Conservation (phyloP, 2,329 filamentous ascomycete species). For the Bipolaris sorokiniana region DNA sequence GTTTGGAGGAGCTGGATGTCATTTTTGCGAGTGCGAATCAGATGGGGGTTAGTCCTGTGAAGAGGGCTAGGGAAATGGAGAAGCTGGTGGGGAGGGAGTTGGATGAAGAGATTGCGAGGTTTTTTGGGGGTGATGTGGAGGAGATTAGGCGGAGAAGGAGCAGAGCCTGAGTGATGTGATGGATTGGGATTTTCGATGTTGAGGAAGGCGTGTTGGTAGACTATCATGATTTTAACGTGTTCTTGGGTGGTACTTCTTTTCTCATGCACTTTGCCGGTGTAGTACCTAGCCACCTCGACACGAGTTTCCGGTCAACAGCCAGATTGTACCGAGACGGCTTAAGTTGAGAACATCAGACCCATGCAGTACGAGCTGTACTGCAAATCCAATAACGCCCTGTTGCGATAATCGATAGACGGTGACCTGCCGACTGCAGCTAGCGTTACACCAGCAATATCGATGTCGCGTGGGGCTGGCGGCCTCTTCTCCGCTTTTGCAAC, state of each 20-base stretch:
- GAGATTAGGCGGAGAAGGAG: conserved; percentile 15
- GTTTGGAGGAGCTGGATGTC: conserved; percentile 57
- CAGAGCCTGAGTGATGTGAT: neutral
- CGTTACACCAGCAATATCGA: neutral
- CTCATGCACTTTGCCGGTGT: neutral
- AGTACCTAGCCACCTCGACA: neutral
- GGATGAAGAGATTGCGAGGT: conserved; percentile 15
- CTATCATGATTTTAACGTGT: neutral
- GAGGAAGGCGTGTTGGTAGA: neutral
- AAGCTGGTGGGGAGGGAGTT: conserved; percentile 13
- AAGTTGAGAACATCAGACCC: neutral
- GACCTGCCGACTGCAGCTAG: conserved; percentile 9
- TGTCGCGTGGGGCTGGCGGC: conserved; percentile 1
- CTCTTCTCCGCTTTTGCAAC: conserved; percentile 13
- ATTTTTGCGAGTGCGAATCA: conserved; percentile 45
- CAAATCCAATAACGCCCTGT: neutral
- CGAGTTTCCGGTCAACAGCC: too few species aligned
- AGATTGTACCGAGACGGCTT: neutral
- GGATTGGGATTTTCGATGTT: neutral
- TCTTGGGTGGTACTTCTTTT: neutral
- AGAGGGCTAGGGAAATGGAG: conserved; percentile 12
- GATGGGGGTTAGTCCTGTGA: conserved; percentile 9
- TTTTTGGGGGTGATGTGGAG: conserved; percentile 17
- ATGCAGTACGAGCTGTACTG: neutral
- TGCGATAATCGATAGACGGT: neutral